Evolutionary conservation across 305 asterid species (phyloP), one percentile per base, ranked within the genome.

Genomic region (Solanum hybrid): DNA sequence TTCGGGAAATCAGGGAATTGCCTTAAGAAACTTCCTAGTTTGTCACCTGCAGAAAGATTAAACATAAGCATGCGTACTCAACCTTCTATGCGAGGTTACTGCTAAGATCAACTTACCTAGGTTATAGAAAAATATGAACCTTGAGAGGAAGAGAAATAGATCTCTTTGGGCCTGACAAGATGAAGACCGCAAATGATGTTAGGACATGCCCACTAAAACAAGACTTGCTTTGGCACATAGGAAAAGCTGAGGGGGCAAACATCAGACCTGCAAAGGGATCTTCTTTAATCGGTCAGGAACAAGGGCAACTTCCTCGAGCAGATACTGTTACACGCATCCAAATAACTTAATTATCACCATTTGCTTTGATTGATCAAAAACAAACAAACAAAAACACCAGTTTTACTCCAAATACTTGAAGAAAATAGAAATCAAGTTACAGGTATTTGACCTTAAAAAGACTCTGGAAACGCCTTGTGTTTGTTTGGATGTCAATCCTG

Each of bases 401-500:
- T 29, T 51, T 31, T 60, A 56, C 42, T 31, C 42, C 42, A 51
- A 84, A 51, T 19, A 31, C 75, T 51, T 84, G 6, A 80, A 88
- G 14, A 42, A 11, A 42, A 69, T 85, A 75, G 90, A 79, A 24
- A 87, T 88, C 60, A 88, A n/a, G 29, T 78, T 76, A 37, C 34
- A 12, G 34, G 64, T 51, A 27, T 87, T 92, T 90, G 87, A 97
- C 99, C 98, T 90, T 93, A 92, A 95, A 95, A 86, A 97, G 94
- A 93, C 97, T 96, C 91, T 93, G 95, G 90, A 97, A 97, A 56
- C 95, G 98, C 93, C 96, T 93, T 66, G 98, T 90, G 89, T 97
- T 96, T 91, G 98, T 92, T 91, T 97, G 99, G 91, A 94, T 95
- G 93, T 96, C 99, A 81, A 97, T 95, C 99, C 99, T 97, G 94